Base-by-base conservation (phyloP, 495 filamentous ascomycete species). In the Chaetomidium leptoderma region DNA sequence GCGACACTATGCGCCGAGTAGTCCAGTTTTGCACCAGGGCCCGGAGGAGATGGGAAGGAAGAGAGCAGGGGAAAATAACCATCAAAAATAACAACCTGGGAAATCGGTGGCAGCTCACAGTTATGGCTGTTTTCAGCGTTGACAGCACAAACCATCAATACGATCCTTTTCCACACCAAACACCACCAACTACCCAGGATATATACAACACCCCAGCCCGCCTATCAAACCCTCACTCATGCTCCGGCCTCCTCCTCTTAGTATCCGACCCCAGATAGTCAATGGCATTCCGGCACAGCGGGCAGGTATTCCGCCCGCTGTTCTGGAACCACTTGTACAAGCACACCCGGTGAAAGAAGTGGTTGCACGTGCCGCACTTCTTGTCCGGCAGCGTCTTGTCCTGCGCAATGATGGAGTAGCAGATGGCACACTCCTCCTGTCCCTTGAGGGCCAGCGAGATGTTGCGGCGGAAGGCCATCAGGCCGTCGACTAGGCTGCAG, bases 291-390 rank as follows among this genome's bases (percentile, higher is more conserved):
- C 91, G 76, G 72, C 92, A 97, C 55, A 97, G 76, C 48, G 92
- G 92, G 69, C 92, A 98, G 51, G 83, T 91, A 64, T 86, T 91
- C 64, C 86, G 83, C 71, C 90, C 92, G 66, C 90, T 95, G 66
- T 82, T 92, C 80, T 88, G 86, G 77, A 98, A 97, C 92, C 92
- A 98, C 70, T 90, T 90, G 76, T 86, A 92, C 70, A 98, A 73
- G 75, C 92, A 98, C 6, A 82, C 79, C 6, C 85, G 81, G 73
- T 99, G 95, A 76, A 97, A 99, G 53, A 86, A 74, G 73, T 99
- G 90, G 76, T 91, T 92, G 78, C 95, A 99, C 4, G 93, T 97
- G 48, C 81, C 79, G 74, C 95, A 99, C 45, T 83, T 78, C 74
- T 96, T 97, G 66, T 88, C 91, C 1, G 95, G 93, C 61, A 95